Evolutionary conservation across 768 basidiomycete genomes (phyloP).

Genomic region (Suillus subalutaceus): DNA sequence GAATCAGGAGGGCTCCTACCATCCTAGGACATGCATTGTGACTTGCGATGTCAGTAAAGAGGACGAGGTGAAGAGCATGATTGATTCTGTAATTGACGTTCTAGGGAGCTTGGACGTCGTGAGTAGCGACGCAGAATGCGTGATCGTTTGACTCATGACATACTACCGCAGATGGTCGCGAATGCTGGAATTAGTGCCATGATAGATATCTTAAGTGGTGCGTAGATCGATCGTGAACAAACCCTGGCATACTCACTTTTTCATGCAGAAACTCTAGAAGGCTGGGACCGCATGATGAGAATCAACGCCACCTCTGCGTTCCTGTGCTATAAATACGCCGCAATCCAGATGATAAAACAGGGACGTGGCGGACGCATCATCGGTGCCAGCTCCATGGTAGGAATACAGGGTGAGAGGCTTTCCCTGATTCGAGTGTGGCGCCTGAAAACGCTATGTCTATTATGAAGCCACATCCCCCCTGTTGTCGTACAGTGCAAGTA

Average conservation of each 20-base stretch:
- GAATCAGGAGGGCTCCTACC: neutral
- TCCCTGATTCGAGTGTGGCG: neutral
- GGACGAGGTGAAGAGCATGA: slow-evolving; percentile 42
- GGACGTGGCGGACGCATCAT: slow-evolving; percentile 42
- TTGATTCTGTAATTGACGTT: slow-evolving; percentile 30
- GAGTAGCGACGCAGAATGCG: slow-evolving; percentile 15
- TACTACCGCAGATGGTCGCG: slow-evolving; percentile 26
- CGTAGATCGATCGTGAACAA: neutral
- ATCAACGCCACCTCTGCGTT: slow-evolving; percentile 39
- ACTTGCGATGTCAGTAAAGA: slow-evolving; percentile 46
- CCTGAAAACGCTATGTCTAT: neutral
- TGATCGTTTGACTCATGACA: neutral
- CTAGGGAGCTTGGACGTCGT: slow-evolving; percentile 54
- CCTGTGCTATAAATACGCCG: slow-evolving; percentile 45
- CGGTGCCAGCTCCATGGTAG: slow-evolving; percentile 37
- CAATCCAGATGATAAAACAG: slow-evolving; percentile 41
- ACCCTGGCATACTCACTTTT: neutral
- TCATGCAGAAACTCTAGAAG: slow-evolving; percentile 15
- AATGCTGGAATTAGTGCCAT: slow-evolving; percentile 26
- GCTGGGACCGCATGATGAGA: slow-evolving; percentile 29
- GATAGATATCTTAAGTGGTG: slow-evolving; percentile 3
- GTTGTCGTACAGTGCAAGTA: slow-evolving; percentile 19
- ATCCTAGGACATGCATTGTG: slow-evolving; percentile 24
- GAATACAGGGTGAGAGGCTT: slow-evolving; percentile 27
- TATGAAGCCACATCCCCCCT: neutral